Percentiles rank a stretch among this genome's conserved stretches.
Evolutionary conservation across 306 rosid genomes (phyloP).

Genomic region (Trifolium subterraneum): DNA sequence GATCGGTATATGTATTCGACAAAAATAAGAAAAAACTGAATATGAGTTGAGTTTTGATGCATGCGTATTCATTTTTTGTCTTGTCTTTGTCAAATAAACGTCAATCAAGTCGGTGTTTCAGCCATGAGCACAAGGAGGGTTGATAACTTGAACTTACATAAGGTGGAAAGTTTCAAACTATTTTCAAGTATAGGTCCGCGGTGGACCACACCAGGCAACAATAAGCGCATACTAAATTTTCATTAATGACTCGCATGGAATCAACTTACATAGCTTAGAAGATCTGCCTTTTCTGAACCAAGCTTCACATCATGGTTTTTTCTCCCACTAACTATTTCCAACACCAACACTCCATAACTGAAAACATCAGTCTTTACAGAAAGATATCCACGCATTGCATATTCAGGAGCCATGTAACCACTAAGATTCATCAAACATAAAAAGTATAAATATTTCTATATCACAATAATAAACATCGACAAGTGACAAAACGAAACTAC

Average conservation of each 20-base stretch:
- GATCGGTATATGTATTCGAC: background rate
- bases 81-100: background rate
- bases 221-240: background rate
- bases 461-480: slow-evolving; percentile 18
- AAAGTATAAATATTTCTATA: slow-evolving; percentile 22
- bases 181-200: background rate
- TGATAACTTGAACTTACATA: background rate
- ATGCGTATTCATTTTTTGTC: background rate
- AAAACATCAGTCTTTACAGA: slow-evolving; percentile 90
- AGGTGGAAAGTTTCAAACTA: background rate
- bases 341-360: slow-evolving; percentile 79
- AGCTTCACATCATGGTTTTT: slow-evolving; percentile 62
- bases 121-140: background rate
- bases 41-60: background rate
- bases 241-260: background rate
- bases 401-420: slow-evolving; percentile 97
- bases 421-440: slow-evolving; percentile 49
- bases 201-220: background rate
- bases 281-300: slow-evolving; percentile 68
- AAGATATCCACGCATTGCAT: slow-evolving; percentile 81
- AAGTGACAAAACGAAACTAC: slow-evolving; percentile 53
- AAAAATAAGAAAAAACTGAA: background rate
- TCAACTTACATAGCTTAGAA: slow-evolving; percentile 75
- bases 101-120: background rate
- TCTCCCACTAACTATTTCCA: slow-evolving; percentile 89